Base-by-base conservation (phyloP, 1,139 yeast genomes). In the Saccharomycopsis crataegensis region DNA sequence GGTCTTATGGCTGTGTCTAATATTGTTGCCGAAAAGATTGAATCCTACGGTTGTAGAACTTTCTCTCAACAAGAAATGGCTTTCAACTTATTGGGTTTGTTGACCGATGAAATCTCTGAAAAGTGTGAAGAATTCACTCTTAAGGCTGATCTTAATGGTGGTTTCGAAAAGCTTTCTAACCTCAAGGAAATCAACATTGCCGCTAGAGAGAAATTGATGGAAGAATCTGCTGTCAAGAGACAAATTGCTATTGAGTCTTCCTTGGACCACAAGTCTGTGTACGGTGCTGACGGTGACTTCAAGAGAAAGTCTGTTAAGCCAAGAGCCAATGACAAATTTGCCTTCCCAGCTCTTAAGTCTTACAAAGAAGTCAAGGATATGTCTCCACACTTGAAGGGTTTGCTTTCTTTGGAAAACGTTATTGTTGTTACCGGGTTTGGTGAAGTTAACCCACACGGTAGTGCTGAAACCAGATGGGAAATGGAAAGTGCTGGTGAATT, bases 381-480 rank as follows among this genome's bases (percentile, higher is more conserved):
- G 55, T 75, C 95, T 59, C 72, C 77, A 47, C 85, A 88, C 59
- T 78, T 93, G 65, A 93, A 88, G 70, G 97, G 96, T 57, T 77
- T 93, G 80, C 77, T 93, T 64, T 96, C 93, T 67, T 83, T 91
- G 68, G 97, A 90, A 67, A 83, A 82, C 64, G 93, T 90, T 59
- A 79, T 91, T 61, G 99, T 93, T 60, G 91, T 91, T 58, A 91
- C 99, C 53, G 99, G 99, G 73, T 93, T 91, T 75, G 78, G 96
- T 61, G 99, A 93, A 75, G 98, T 93, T 63, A 95, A 97, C 68
- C 99, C 99, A 68, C 94, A 97, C 96, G 99, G 99, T 81, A 90
- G 91, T 70, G 74, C 99, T 48, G 87, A 98, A 79, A 93, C 99
- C 59, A 84, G 99, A 78, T 93, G 99, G 99, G 98, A 93, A 73